phyloP scores from a whole-genome alignment of 2,329 filamentous ascomycete species.

The Paraphaeosphaeria sporulosa region DNA sequence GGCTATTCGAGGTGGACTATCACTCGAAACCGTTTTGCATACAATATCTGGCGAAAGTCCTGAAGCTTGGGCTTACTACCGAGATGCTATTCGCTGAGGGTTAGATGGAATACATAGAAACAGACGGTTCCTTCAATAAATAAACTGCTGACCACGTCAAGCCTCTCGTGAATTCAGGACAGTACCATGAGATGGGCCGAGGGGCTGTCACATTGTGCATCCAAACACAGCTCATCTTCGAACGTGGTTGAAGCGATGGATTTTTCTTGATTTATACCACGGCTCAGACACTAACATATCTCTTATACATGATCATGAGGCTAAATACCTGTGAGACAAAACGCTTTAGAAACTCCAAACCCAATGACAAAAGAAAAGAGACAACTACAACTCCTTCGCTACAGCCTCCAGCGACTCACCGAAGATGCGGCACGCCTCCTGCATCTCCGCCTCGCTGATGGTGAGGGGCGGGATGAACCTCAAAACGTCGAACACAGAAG shows the following conservation, averaged over 20 bases:
- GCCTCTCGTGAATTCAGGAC: too few relatives aligned
- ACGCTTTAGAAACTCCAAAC: not conserved
- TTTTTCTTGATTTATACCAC: not conserved
- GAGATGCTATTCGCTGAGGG: too few relatives aligned
- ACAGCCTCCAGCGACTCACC: slow-evolving; percentile 37
- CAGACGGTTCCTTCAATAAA: too few relatives aligned
- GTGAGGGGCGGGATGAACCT: slow-evolving; percentile 40
- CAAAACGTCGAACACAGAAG: slow-evolving; percentile 40
- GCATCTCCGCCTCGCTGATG: slow-evolving; percentile 37
- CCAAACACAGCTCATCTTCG: too few relatives aligned
- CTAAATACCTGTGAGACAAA: not conserved
- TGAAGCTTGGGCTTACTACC: too few relatives aligned
- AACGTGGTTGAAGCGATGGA: not conserved
- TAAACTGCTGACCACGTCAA: too few relatives aligned
- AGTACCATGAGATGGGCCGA: too few relatives aligned
- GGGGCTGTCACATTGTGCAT: too few relatives aligned
- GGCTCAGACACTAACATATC: not conserved
- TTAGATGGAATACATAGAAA: too few relatives aligned
- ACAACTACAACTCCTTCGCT: slow-evolving; percentile 30
- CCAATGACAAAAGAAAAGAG: not conserved
- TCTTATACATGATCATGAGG: not conserved
- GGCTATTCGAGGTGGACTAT: too few relatives aligned
- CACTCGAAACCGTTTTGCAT: too few relatives aligned
- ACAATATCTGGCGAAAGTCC: too few relatives aligned
- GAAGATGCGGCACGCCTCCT: slow-evolving; percentile 33